Base-by-base conservation (phyloP, 1,139 yeast genomes). In the Arxiozyma bovina region DNA sequence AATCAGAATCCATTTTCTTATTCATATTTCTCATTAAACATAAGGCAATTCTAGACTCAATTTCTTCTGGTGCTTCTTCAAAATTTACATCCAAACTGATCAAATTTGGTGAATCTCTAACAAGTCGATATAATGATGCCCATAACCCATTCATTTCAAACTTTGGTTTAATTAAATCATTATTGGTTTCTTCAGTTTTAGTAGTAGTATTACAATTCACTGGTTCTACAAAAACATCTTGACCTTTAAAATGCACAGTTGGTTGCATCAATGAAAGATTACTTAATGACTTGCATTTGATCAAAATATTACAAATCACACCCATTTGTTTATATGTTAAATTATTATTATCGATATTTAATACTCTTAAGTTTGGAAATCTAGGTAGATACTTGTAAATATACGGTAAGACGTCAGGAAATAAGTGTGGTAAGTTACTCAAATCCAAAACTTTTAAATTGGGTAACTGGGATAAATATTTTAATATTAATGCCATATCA, bases 21-120 rank as follows among this genome's bases (percentile, higher is more conserved):
- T 88, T 91, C 86, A 90, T 84, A 66, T 90, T 90, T 64, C 87
- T 79, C 85, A 90, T 83, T 63, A 91, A 76, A 66, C 86, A 85
- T 58, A 87, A 80, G 0, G 95, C 94, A 57, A 91, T 80, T 67
- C 91, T 80, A 46, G 90, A 87, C 40, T 86, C 80, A 52, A 90
- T 75, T 58, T 82, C 83, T 59, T 85, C 90, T 20, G 87, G 81
- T 55, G 88, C 77, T 55, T 77, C 71, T 53, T 80, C 86, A 60
- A 81, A 79, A 64, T 89, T 96, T 54, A 88, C 73, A 62, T 88
- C 96, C 52, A 91, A 71, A 1, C 85, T 82, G 60, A 82, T 83
- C 38, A 91, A 74, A 6, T 86, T 77, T 43, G 74, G 73, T 0
- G 95, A 85, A 38, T 77, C 71, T 64, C 84, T 85, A 5, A 87